Evolutionary conservation across 805 yeast species (phyloP).

Genomic region (Kuraishia piskuri): DNA sequence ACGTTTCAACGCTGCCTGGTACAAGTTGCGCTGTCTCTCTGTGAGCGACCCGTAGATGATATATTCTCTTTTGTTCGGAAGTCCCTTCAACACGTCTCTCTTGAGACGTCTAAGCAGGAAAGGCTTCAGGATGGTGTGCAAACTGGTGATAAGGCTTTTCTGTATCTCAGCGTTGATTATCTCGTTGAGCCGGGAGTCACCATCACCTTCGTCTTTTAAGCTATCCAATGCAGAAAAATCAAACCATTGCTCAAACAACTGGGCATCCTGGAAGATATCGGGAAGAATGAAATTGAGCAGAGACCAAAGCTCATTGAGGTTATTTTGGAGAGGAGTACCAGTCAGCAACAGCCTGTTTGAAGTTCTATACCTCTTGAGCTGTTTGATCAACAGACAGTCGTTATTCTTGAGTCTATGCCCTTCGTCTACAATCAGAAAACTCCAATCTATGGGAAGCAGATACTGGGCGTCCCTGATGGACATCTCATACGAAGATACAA

Average conservation of each 20-base stretch:
- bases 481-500: conserved; percentile 79
- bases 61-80: conserved; percentile 90
- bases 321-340: conserved; percentile 96
- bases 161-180: conserved; percentile 51
- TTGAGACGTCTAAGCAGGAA: conserved; percentile 79
- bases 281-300: conserved; percentile 85
- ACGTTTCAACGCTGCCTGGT: conserved; percentile 40
- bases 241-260: conserved; percentile 89
- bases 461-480: conserved; percentile 58
- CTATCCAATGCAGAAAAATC: conserved; percentile 59
- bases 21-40: conserved; percentile 52
- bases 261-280: conserved; percentile 85
- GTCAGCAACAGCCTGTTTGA: conserved; percentile 74
- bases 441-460: conserved; percentile 57
- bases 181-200: conserved; percentile 33
- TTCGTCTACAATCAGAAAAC: conserved; percentile 84
- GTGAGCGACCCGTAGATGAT: conserved; percentile 68
- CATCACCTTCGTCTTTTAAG: conserved; percentile 18
- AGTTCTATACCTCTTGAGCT: conserved; percentile 58
- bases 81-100: conserved; percentile 52
- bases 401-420: conserved; percentile 89
- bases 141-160: conserved; percentile 56
- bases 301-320: conserved; percentile 87
- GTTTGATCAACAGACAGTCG: conserved; percentile 65
- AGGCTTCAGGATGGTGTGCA: conserved; percentile 86